These are phyloP conservation scores for Colletotrichum sp. DNA, from an alignment of 2,329 filamentous ascomycete species.

Conservation along the genomic window DNA sequence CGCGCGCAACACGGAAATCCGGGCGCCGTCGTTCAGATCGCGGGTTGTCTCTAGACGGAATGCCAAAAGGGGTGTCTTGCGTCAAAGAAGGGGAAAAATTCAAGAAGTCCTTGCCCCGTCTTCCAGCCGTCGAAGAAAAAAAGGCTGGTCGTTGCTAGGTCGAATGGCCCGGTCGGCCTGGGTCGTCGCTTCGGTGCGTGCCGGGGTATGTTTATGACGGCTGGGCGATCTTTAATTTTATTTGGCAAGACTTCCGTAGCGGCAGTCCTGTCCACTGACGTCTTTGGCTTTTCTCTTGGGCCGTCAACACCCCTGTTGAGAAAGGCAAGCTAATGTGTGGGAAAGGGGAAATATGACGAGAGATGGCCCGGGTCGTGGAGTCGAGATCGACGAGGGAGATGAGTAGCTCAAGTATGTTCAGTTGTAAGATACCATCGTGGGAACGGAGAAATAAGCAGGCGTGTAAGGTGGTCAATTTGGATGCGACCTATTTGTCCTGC, in stretches of 20 bases:
- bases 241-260: conserved; percentile 2
- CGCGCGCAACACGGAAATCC: neutral
- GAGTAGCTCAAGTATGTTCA: neutral
- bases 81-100: neutral
- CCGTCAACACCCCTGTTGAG: neutral
- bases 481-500: neutral
- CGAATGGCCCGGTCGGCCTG: neutral
- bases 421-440: neutral
- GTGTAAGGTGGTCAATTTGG: neutral
- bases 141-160: neutral
- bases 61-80: neutral
- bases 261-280: conserved; percentile 4
- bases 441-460: neutral
- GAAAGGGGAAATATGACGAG: neutral
- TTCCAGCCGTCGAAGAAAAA: neutral
- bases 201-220: conserved; percentile 1
- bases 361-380: neutral
- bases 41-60: neutral
- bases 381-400: neutral
- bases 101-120: neutral
- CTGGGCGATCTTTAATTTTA: conserved; percentile 15
- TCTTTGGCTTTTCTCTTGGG: neutral
- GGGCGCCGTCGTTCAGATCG: neutral
- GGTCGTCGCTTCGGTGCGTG: neutral
- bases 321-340: neutral